Evolutionary conservation across 305 asterid genomes (phyloP).

Genomic region (Stenogyne calaminthoides): DNA sequence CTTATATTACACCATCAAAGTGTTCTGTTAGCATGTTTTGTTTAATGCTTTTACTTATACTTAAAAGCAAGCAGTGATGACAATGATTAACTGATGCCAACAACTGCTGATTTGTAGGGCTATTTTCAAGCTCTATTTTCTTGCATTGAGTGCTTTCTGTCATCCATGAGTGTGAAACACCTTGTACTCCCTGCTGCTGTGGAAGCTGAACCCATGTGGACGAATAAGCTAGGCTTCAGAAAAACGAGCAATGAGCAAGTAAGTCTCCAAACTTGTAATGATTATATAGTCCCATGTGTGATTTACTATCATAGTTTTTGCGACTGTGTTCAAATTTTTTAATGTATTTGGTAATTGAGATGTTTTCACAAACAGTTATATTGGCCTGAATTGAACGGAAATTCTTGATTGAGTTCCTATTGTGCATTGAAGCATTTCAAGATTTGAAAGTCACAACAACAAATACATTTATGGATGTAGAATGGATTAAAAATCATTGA

Average conservation of each 20-base stretch:
- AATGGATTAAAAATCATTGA: neutral
- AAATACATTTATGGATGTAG: too few relatives aligned
- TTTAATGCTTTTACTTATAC: neutral
- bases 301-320: neutral
- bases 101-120: constrained; percentile 54
- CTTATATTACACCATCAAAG: neutral
- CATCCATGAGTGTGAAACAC: constrained; percentile 72
- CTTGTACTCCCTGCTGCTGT: constrained; percentile 97
- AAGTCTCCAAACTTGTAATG: constrained; percentile 33
- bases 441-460: too few relatives aligned
- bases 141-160: constrained; percentile 76
- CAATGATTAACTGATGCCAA: constrained; percentile 15
- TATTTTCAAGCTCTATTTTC: constrained; percentile 86
- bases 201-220: constrained; percentile 99
- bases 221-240: constrained; percentile 84
- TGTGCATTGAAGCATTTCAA: too few relatives aligned
- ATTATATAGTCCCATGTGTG: neutral
- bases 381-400: too few relatives aligned
- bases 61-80: neutral
- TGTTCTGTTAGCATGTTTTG: neutral
- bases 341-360: too few relatives aligned
- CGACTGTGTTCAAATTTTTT: too few relatives aligned
- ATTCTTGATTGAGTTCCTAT: too few relatives aligned
- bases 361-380: too few relatives aligned
- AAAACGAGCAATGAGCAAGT: constrained; percentile 83